These are phyloP conservation scores for Fusarium caatingaense DNA, from an alignment of 2,329 filamentous ascomycete genomes.

Conservation along the genomic window DNA sequence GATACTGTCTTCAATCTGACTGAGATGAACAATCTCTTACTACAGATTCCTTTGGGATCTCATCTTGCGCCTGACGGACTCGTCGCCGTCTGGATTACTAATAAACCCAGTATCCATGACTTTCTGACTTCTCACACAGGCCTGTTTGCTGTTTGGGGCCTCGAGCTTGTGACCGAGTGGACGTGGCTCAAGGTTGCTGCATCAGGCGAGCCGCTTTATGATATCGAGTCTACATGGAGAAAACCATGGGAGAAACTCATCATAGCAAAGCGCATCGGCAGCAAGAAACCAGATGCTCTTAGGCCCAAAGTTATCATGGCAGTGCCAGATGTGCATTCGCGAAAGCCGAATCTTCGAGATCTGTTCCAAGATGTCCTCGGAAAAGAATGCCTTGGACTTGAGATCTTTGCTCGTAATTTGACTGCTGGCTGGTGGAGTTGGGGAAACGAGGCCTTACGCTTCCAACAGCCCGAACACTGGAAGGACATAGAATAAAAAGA, in stretches of 20 bases:
- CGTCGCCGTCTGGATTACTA: conserved; percentile 82
- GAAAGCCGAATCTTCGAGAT: conserved; percentile 77
- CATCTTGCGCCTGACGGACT: conserved; percentile 66
- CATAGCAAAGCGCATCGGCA: conserved; percentile 62
- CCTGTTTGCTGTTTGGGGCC: conserved; percentile 74
- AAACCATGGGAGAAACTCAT: conserved; percentile 83
- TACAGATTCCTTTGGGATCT: conserved; percentile 65
- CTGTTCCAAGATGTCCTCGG: conserved; percentile 69
- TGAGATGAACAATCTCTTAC: conserved; percentile 63
- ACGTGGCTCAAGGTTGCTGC: conserved; percentile 80
- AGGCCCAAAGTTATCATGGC: conserved; percentile 69
- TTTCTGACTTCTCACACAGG: conserved; percentile 64
- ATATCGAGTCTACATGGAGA: conserved; percentile 71
- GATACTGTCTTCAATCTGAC: conserved; percentile 57
- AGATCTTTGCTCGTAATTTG: conserved; percentile 80
- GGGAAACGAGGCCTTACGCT: conserved; percentile 79
- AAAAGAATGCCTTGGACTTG: conserved; percentile 68
- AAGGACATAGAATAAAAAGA: conserved; percentile 19
- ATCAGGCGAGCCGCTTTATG: conserved; percentile 71
- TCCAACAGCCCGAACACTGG: conserved; percentile 71
- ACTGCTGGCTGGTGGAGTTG: conserved; percentile 83
- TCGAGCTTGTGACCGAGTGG: conserved; percentile 77
- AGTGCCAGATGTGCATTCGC: conserved; percentile 80
- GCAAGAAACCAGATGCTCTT: conserved; percentile 38
- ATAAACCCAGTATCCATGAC: conserved; percentile 70